phyloP scores from a whole-genome alignment of 441 rosid genomes.

The Pelargonium myrrhifolium region DNA sequence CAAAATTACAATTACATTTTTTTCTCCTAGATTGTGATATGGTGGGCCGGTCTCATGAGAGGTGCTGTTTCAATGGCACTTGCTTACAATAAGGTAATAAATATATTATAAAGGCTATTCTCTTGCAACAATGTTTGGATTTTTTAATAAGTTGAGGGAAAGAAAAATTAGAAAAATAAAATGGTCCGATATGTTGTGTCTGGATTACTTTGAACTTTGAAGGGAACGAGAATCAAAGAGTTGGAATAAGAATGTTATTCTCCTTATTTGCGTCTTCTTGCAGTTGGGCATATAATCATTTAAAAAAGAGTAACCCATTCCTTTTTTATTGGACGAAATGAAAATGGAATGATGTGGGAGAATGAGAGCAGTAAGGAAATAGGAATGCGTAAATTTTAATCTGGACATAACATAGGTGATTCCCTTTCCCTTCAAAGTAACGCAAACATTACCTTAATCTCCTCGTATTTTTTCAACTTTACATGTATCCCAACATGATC shows the following conservation, averaged over 20 bases:
- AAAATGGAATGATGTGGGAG: too few species aligned
- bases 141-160: not conserved
- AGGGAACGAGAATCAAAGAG: not conserved
- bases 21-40: constrained; percentile 55
- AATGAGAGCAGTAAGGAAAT: too few species aligned
- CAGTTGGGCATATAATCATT: constrained; percentile 36
- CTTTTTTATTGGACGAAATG: too few species aligned
- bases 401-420: too few species aligned
- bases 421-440: too few species aligned
- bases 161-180: not conserved
- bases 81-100: constrained; percentile 77
- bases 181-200: not conserved
- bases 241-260: not conserved
- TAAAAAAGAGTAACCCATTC: too few species aligned
- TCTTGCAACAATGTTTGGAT: not conserved
- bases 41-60: constrained; percentile 99
- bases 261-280: constrained; percentile 8
- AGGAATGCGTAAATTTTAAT: too few species aligned
- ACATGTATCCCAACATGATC: too few species aligned
- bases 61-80: constrained; percentile 98
- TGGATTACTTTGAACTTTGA: not conserved
- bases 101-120: not conserved
- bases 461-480: too few species aligned
- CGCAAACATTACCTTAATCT: too few species aligned
- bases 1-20: constrained; percentile 10